These are phyloP conservation scores for Ormosia emarginata DNA, from an alignment of 306 rosid genomes.

Conservation along the genomic window DNA sequence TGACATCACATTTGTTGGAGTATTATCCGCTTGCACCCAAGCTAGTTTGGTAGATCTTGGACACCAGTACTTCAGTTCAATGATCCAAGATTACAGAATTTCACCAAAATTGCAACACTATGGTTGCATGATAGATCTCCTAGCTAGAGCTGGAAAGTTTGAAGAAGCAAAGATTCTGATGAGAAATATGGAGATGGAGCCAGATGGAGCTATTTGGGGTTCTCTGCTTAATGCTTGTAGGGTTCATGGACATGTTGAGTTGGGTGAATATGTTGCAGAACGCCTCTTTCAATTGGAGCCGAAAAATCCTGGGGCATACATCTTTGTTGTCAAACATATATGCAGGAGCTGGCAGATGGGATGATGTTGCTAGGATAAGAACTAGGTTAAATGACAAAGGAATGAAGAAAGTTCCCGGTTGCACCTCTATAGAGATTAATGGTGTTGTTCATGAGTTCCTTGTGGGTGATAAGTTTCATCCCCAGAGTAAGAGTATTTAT, in stretches of 20 bases:
- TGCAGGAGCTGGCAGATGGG: conserved; percentile 82
- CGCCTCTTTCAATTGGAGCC: conserved; percentile 66
- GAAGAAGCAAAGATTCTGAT: conserved; percentile 68
- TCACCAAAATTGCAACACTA: conserved; percentile 69
- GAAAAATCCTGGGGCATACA: conserved; percentile 63
- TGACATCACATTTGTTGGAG: conserved; percentile 76
- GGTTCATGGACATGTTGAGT: conserved; percentile 56
- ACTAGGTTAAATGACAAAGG: conserved; percentile 66
- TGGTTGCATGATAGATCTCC: conserved; percentile 76
- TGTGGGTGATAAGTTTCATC: conserved; percentile 73
- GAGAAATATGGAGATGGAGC: conserved; percentile 65
- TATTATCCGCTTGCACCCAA: conserved; percentile 80
- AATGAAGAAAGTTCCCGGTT: conserved; percentile 87
- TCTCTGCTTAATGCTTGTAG: conserved; percentile 83
- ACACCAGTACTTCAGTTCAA: conserved; percentile 49
- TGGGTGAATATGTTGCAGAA: conserved; percentile 62
- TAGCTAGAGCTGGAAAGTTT: conserved; percentile 67
- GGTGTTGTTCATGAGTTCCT: conserved; percentile 82
- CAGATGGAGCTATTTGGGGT: conserved; percentile 89
- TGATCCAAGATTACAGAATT: conserved; percentile 48
- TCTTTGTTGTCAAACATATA: conserved; percentile 77
- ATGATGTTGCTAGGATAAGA: conserved; percentile 77
- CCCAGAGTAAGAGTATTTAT: conserved; percentile 46
- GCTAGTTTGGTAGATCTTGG: conserved; percentile 69
- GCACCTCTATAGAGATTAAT: conserved; percentile 75